Evolutionary conservation across 2,329 filamentous ascomycete species (phyloP).

Genomic region (Curvularia sp.): DNA sequence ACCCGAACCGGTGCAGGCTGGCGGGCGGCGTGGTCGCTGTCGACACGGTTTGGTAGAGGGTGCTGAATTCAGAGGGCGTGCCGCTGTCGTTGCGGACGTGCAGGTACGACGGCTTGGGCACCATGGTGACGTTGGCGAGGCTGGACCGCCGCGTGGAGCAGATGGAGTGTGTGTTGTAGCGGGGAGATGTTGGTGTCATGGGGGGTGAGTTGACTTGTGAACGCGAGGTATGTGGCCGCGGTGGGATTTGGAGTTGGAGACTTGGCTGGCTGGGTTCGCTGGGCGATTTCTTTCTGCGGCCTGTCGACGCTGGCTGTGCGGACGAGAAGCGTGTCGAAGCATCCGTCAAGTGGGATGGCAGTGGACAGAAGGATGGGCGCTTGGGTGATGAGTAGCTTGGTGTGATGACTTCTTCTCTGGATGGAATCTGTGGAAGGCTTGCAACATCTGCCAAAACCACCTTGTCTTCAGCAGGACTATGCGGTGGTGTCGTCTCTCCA

Average conservation of each 20-base stretch:
- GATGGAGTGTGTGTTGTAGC: constrained; percentile 30
- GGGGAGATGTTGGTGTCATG: constrained; percentile 32
- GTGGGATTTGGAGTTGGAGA: constrained; percentile 38
- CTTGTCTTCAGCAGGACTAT: constrained; percentile 34
- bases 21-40: constrained; percentile 25
- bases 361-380: constrained; percentile 25
- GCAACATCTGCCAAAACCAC: constrained; percentile 34
- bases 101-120: constrained; percentile 22
- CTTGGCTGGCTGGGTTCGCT: constrained; percentile 43
- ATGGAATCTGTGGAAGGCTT: constrained; percentile 29
- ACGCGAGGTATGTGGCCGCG: constrained; percentile 19
- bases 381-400: constrained; percentile 29
- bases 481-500: constrained; percentile 39
- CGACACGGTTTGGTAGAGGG: constrained; percentile 32
- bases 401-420: constrained; percentile 20
- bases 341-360: constrained; percentile 34
- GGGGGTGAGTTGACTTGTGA: constrained; percentile 24
- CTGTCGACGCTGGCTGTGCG: constrained; percentile 30
- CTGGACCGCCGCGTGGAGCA: constrained; percentile 33
- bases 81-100: constrained; percentile 38
- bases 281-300: constrained; percentile 40
- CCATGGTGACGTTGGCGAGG: constrained; percentile 35
- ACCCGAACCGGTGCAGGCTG: constrained; percentile 32
- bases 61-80: constrained; percentile 40
- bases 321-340: constrained; percentile 44